Evolutionary conservation across 2,329 filamentous ascomycete genomes (phyloP), one percentile per base, ranked within the genome.

Genomic region (Lasiodiplodia gonubiensis): DNA sequence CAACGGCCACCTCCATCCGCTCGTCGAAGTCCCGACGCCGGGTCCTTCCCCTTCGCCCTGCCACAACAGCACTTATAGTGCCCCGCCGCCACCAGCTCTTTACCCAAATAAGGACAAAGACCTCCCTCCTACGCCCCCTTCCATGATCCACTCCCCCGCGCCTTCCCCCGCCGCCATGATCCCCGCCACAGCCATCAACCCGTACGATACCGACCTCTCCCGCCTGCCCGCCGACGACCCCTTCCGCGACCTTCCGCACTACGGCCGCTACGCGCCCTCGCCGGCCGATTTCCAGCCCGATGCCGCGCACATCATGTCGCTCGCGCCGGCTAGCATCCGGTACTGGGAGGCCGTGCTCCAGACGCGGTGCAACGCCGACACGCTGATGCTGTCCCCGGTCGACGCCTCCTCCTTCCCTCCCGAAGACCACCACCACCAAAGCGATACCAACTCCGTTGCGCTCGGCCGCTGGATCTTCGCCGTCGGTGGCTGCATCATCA

Each of bases 391-490:
- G n/a, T 55, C 64, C n/a, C 64, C 64, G 8, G 39, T 55, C 14
- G 53, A 66, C 42, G 55, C 61, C 6, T 7, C 65, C 51, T 49
- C n/a, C n/a, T n/a, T n/a, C n/a, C n/a, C n/a, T n/a, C n/a, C n/a
- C n/a, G n/a, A n/a, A n/a, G n/a, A n/a, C n/a, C n/a, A n/a, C n/a
- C n/a, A n/a, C n/a, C n/a, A n/a, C n/a, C n/a, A n/a, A n/a, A n/a
- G n/a, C n/a, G n/a, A n/a, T n/a, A n/a, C n/a, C n/a, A n/a, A n/a
- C n/a, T n/a, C n/a, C n/a, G 54, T n/a, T 2, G 59, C 59, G 42
- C 46, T 66, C 11, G 64, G 64, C 6, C 69, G 69, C 23, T 68
- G 68, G 53, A 60, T 70, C 25, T 69, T 69, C 54, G 69, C 69
- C n/a, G 49, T 69, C 12, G 69, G 69, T 21, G 53, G 57, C 23